These are phyloP conservation scores for Talaromyces stipitatus DNA, from an alignment of 495 filamentous ascomycete genomes.

Conservation along the genomic window DNA sequence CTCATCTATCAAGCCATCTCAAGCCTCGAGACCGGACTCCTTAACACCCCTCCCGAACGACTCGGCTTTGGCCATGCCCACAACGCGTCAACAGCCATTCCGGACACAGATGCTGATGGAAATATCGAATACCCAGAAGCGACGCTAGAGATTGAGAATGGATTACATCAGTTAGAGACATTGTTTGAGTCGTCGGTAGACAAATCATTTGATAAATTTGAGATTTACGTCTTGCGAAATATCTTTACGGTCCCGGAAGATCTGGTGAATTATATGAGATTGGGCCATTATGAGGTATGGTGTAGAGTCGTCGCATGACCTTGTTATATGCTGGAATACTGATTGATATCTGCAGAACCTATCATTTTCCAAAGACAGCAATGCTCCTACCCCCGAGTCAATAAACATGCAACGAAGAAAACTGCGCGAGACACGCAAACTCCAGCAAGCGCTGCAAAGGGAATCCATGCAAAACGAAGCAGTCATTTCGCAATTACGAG, in stretches of 20 bases:
- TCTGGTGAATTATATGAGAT: slow-evolving; percentile 64
- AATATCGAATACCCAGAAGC: slow-evolving; percentile 49
- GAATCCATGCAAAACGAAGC: slow-evolving; percentile 71
- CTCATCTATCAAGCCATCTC: slow-evolving; percentile 79
- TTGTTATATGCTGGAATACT: not conserved
- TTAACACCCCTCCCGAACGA: slow-evolving; percentile 57
- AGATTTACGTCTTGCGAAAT: slow-evolving; percentile 81
- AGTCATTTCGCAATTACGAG: slow-evolving; percentile 57
- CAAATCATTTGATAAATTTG: slow-evolving; percentile 70
- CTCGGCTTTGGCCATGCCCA: slow-evolving; percentile 61
- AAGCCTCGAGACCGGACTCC: slow-evolving; percentile 71
- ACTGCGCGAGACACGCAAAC: slow-evolving; percentile 70
- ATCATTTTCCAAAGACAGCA: slow-evolving; percentile 19
- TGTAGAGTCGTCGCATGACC: not conserved
- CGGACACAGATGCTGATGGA: slow-evolving; percentile 47
- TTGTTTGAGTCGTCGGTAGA: slow-evolving; percentile 78
- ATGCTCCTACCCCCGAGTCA: slow-evolving; percentile 52
- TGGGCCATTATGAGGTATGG: slow-evolving; percentile 78
- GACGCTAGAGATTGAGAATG: slow-evolving; percentile 77
- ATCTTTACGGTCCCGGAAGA: slow-evolving; percentile 72
- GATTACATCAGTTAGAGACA: slow-evolving; percentile 87
- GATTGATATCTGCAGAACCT: slow-evolving; percentile 21
- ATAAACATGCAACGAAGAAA: slow-evolving; percentile 66
- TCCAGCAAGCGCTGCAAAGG: slow-evolving; percentile 65
- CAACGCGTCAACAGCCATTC: slow-evolving; percentile 34